phyloP scores from a whole-genome alignment of 352 stramenopile species.

The Phytophthora uliginosa region DNA sequence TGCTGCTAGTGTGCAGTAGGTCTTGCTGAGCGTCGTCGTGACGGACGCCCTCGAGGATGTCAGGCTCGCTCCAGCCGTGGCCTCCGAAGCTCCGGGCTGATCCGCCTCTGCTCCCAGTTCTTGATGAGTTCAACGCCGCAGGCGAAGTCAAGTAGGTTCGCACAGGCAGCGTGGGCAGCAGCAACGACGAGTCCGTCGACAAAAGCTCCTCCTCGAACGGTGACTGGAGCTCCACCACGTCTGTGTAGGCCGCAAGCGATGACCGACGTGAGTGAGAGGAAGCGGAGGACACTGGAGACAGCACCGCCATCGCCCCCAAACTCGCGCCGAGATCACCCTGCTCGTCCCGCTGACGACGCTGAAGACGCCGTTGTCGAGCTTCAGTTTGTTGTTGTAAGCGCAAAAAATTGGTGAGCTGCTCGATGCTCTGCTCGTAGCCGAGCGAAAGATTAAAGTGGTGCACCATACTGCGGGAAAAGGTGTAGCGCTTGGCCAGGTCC shows the following conservation, averaged over 20 bases:
- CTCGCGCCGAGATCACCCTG: constrained; percentile 22
- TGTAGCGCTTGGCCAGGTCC: constrained; percentile 83
- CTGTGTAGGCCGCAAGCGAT: constrained; percentile 37
- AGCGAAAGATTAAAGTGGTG: constrained; percentile 87
- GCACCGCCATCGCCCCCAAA: constrained; percentile 26
- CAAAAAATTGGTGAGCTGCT: constrained; percentile 61
- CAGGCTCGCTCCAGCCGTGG: constrained; percentile 54
- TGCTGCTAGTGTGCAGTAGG: constrained; percentile 30
- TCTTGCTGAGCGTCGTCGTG: constrained; percentile 32
- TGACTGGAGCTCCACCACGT: constrained; percentile 41
- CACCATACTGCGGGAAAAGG: constrained; percentile 77
- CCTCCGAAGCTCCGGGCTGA: constrained; percentile 32
- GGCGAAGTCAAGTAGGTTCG: constrained; percentile 30
- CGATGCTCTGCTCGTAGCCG: constrained; percentile 79
- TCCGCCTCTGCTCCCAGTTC: constrained; percentile 24
- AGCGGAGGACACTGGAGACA: constrained; percentile 33
- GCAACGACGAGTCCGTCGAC: constrained; percentile 23
- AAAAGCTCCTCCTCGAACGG: constrained; percentile 37
- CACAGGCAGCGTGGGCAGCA: constrained; percentile 38
- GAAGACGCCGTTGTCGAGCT: constrained; percentile 37
- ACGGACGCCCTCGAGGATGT: constrained; percentile 28
- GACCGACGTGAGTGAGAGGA: constrained; percentile 31
- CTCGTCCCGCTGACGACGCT: constrained; percentile 30
- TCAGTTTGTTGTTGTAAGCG: constrained; percentile 41
- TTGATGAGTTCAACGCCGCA: constrained; percentile 18